Conservation (phyloP, 805 yeast species). For the Saturnispora besseyi region DNA sequence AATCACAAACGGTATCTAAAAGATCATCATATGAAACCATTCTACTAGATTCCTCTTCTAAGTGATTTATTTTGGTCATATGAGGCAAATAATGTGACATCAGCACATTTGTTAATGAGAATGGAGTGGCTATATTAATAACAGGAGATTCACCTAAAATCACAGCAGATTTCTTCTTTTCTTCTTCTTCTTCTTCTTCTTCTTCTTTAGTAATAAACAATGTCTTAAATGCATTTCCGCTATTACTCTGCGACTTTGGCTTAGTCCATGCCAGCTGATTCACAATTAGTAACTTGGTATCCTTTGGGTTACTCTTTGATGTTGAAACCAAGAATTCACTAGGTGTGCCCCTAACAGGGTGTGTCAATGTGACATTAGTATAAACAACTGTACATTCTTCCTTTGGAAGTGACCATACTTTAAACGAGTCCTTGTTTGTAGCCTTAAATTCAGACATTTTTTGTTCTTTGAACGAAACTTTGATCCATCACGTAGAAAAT, state of each 20-base stretch:
- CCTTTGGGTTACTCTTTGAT: not conserved
- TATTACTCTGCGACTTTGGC: conserved; percentile 10
- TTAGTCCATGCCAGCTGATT: conserved; percentile 22
- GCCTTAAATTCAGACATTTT: not conserved
- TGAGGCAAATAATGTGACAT: not conserved
- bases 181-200: not conserved
- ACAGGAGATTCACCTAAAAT: not conserved
- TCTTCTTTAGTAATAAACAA: not conserved
- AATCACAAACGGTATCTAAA: conserved; percentile 19
- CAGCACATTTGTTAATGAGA: not conserved
- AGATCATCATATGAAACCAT: conserved; percentile 37
- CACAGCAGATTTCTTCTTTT: not conserved
- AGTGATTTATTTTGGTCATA: not conserved
- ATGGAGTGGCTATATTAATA: not conserved
- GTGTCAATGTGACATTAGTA: conserved; percentile 11
- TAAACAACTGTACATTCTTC: not conserved
- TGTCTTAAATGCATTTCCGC: not conserved
- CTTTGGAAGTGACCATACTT: not conserved
- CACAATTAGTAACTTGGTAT: conserved; percentile 15
- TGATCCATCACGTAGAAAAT: not conserved
- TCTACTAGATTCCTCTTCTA: conserved; percentile 15
- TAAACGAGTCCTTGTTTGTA: not conserved
- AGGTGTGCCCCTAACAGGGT: conserved; percentile 9
- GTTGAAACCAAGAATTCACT: conserved; percentile 2
- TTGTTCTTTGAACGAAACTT: not conserved